phyloP scores from a whole-genome alignment of 2,329 filamentous ascomycete genomes.

The Cladophialophora exuberans region DNA sequence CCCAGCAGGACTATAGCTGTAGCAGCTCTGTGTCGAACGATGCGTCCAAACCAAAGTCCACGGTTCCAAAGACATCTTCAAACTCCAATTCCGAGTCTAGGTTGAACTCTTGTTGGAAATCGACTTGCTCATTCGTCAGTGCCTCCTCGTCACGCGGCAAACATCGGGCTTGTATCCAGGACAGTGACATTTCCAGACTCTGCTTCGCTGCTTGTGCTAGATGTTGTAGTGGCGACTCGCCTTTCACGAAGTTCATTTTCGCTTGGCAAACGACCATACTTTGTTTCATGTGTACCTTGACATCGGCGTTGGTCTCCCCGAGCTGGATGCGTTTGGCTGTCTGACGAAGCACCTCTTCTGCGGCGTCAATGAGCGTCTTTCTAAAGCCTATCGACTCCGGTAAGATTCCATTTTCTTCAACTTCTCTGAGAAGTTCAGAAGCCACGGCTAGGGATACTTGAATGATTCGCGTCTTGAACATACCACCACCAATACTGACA shows the following conservation, averaged over 20 bases:
- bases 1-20: background rate
- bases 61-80: background rate
- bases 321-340: conserved; percentile 34
- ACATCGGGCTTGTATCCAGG: background rate
- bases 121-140: background rate
- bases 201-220: conserved; percentile 16
- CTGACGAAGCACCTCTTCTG: conserved; percentile 31
- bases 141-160: background rate
- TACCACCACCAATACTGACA: conserved; percentile 38
- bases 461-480: conserved; percentile 42
- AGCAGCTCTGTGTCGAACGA: background rate
- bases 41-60: background rate
- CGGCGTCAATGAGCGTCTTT: conserved; percentile 30
- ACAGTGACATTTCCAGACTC: conserved; percentile 15
- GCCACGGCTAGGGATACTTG: conserved; percentile 48
- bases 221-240: background rate
- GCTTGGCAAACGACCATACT: conserved; percentile 31
- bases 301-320: conserved; percentile 41
- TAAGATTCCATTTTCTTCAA: conserved; percentile 16
- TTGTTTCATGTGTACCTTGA: conserved; percentile 38
- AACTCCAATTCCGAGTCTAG: background rate
- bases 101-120: background rate
- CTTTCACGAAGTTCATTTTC: background rate
- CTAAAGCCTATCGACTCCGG: conserved; percentile 21
- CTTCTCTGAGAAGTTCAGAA: conserved; percentile 52